Evolutionary conservation across 2,329 filamentous ascomycete species (phyloP).

Genomic region (Simplicillium aogashimaense): DNA sequence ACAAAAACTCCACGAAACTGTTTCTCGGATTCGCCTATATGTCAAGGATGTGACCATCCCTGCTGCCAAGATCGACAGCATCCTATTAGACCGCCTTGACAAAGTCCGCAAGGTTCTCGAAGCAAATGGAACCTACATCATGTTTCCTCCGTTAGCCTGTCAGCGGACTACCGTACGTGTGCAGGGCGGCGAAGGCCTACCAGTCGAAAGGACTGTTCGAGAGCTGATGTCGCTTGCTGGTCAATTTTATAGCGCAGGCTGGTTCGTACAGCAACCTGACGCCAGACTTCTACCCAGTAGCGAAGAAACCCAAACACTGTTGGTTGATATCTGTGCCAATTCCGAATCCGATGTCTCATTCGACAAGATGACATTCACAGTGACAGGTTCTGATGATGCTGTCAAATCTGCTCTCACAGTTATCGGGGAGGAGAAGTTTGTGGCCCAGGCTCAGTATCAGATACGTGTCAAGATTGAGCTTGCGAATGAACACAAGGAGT

Average conservation of each 20-base stretch:
- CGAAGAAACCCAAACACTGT: constrained; percentile 77
- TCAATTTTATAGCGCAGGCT: constrained; percentile 95
- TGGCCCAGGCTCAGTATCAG: constrained; percentile 78
- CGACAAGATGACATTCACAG: constrained; percentile 85
- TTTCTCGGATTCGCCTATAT: constrained; percentile 69
- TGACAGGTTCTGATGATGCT: constrained; percentile 91
- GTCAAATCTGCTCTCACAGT: constrained; percentile 94
- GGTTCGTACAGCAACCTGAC: constrained; percentile 82
- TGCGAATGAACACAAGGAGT: constrained; percentile 98
- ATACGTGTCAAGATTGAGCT: constrained; percentile 98
- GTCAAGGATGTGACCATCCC: constrained; percentile 90
- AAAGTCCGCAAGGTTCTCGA: constrained; percentile 98
- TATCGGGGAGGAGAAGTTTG: constrained; percentile 83
- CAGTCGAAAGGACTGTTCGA: constrained; percentile 87
- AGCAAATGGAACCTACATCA: constrained; percentile 87
- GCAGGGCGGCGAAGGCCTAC: constrained; percentile 85
- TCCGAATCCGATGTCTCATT: constrained; percentile 92
- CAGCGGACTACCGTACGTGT: constrained; percentile 79
- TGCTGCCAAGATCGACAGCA: constrained; percentile 87
- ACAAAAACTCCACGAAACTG: constrained; percentile 79
- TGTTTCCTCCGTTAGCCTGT: constrained; percentile 81
- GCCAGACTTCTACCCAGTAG: constrained; percentile 49
- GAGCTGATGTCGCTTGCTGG: constrained; percentile 94
- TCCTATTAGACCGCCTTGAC: constrained; percentile 81
- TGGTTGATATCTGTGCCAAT: constrained; percentile 92